phyloP scores from a whole-genome alignment of 2,329 filamentous ascomycete genomes.

The Aureobasidium sp. region DNA sequence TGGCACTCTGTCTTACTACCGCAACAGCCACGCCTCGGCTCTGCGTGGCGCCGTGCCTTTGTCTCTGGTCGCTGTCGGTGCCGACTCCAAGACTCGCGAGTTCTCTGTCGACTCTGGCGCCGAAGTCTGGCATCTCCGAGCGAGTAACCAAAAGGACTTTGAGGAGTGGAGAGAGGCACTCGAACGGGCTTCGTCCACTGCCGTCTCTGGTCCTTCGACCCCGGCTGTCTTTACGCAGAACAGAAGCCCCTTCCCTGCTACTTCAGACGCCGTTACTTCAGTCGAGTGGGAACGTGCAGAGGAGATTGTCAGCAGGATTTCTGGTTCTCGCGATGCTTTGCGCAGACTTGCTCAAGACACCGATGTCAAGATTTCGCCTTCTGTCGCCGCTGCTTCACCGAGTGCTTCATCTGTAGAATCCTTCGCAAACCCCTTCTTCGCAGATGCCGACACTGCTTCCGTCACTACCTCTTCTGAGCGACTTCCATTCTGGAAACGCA shows the following conservation, averaged over 20 bases:
- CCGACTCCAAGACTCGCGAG: constrained; percentile 79
- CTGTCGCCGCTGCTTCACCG: constrained; percentile 27
- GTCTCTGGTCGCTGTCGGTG: constrained; percentile 82
- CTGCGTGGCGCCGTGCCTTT: constrained; percentile 87
- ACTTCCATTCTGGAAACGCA: constrained; percentile 87
- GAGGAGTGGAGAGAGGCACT: constrained; percentile 78
- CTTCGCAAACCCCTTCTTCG: constrained; percentile 25
- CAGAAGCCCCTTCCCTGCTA: neutral
- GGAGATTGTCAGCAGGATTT: constrained; percentile 73
- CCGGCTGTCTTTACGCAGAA: neutral
- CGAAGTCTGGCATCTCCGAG: constrained; percentile 91
- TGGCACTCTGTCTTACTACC: constrained; percentile 92
- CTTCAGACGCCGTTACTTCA: constrained; percentile 6
- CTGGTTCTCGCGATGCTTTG: constrained; percentile 81
- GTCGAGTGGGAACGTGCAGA: constrained; percentile 81
- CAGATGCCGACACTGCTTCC: constrained; percentile 24
- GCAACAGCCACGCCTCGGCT: constrained; percentile 86
- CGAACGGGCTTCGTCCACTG: constrained; percentile 61
- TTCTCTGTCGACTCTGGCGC: constrained; percentile 96
- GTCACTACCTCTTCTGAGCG: constrained; percentile 43
- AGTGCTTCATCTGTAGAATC: constrained; percentile 21
- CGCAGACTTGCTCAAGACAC: constrained; percentile 81
- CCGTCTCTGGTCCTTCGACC: constrained; percentile 17
- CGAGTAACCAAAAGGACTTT: constrained; percentile 77
- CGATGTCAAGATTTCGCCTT: constrained; percentile 52